Percentiles rank a stretch among this genome's conserved stretches.
Conservation (phyloP, 192 early-diverging fungal genomes). For the Funneliformis geosporum region DNA sequence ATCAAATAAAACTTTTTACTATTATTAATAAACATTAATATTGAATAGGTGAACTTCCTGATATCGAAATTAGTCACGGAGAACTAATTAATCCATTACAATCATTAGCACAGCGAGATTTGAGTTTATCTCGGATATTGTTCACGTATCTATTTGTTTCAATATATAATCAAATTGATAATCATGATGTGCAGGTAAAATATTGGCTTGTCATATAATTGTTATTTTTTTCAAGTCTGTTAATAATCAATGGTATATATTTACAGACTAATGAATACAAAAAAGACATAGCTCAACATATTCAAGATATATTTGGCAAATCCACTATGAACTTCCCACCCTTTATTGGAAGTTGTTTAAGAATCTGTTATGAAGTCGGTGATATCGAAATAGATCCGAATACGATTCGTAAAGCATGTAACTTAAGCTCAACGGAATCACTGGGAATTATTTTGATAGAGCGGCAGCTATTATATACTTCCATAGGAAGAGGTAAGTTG, state of each 20-base stretch:
- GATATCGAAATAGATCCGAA: constrained; percentile 36
- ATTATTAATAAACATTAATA: neutral
- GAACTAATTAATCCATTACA: constrained; percentile 72
- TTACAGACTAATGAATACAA: constrained; percentile 34
- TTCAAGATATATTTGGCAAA: constrained; percentile 40
- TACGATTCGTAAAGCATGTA: constrained; percentile 38
- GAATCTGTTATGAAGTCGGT: constrained; percentile 50
- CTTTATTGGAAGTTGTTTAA: constrained; percentile 50
- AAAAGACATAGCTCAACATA: constrained; percentile 29
- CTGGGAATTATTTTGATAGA: constrained; percentile 55
- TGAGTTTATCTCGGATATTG: constrained; percentile 57
- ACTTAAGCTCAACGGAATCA: constrained; percentile 53
- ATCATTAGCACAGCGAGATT: constrained; percentile 56
- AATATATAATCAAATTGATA: constrained; percentile 37
- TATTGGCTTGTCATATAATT: neutral
- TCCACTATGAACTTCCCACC: constrained; percentile 46
- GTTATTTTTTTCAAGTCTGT: neutral
- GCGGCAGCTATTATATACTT: constrained; percentile 40
- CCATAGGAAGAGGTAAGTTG: constrained; percentile 37
- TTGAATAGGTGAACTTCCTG: constrained; percentile 70
- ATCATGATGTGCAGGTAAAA: constrained; percentile 38
- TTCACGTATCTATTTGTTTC: constrained; percentile 46
- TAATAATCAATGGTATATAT: neutral
- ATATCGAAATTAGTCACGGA: constrained; percentile 67
- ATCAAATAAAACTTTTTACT: neutral